phyloP scores from a whole-genome alignment of 805 yeast genomes.

The Yarrowia sp. region DNA sequence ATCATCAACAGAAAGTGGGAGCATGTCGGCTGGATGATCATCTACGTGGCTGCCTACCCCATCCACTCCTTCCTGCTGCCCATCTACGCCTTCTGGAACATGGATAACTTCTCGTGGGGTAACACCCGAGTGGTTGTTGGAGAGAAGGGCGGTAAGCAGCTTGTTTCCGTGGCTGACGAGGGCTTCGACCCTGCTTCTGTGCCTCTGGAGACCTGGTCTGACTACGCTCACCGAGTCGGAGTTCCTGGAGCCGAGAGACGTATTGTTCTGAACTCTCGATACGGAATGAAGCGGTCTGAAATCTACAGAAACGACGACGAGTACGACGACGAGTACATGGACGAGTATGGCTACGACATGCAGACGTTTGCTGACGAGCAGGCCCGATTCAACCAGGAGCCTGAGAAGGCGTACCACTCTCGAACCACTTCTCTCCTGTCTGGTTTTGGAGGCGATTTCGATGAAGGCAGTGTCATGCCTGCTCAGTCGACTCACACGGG shows the following conservation, averaged over 20 bases:
- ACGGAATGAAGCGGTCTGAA: conserved; percentile 48
- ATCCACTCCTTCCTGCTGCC: conserved; percentile 68
- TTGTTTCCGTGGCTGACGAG: conserved; percentile 49
- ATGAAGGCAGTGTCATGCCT: conserved; percentile 19
- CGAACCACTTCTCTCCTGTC: conserved; percentile 25
- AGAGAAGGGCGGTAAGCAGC: conserved; percentile 60
- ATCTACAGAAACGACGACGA: conserved; percentile 41
- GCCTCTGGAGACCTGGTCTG: conserved; percentile 52
- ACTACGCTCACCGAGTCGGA: conserved; percentile 51
- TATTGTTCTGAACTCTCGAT: conserved; percentile 49
- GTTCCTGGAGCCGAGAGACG: conserved; percentile 52
- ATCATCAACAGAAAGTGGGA: conserved; percentile 56
- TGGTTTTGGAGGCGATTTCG: conserved; percentile 15
- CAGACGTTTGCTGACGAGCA: conserved; percentile 43
- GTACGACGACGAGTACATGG: conserved; percentile 40
- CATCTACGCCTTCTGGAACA: conserved; percentile 67
- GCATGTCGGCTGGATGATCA: conserved; percentile 62
- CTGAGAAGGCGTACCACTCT: conserved; percentile 37
- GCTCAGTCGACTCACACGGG: conserved; percentile 5
- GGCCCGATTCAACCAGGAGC: conserved; percentile 38
- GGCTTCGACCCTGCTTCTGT: conserved; percentile 50
- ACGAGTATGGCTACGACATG: conserved; percentile 45
- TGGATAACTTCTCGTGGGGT: conserved; percentile 72
- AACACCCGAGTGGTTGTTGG: conserved; percentile 65
- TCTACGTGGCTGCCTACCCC: conserved; percentile 65